Conservation (phyloP, 2,329 filamentous ascomycete genomes). For the Rasamsonia emersonii region DNA sequence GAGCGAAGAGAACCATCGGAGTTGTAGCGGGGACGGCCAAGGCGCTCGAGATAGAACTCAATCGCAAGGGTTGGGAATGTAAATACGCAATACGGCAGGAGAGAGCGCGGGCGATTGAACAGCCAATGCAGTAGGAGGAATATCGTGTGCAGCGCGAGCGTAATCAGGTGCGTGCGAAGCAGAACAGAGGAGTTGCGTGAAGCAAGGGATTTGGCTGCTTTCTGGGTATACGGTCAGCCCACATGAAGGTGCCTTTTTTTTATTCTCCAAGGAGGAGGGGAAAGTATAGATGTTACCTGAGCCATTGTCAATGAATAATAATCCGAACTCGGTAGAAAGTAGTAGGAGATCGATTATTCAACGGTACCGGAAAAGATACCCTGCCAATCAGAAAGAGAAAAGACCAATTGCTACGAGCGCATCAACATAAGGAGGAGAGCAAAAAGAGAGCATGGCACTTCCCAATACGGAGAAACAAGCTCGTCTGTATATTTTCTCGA, state of each 20-base stretch:
- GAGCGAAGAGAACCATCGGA: slow-evolving; percentile 59
- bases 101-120: slow-evolving; percentile 52
- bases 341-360: too few relatives aligned
- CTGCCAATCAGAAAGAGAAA: too few relatives aligned
- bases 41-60: slow-evolving; percentile 75
- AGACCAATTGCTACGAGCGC: too few relatives aligned
- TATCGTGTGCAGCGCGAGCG: slow-evolving; percentile 60
- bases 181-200: slow-evolving; percentile 70
- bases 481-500: too few relatives aligned
- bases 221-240: too few relatives aligned
- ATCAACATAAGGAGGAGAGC: too few relatives aligned
- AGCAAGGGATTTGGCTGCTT: slow-evolving; percentile 54
- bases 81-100: slow-evolving; percentile 61
- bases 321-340: too few relatives aligned
- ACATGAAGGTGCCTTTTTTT: slow-evolving; percentile 5
- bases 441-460: too few relatives aligned
- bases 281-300: slow-evolving; percentile 9
- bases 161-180: slow-evolving; percentile 71
- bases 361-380: too few relatives aligned
- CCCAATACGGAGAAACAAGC: too few relatives aligned
- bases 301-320: slow-evolving; percentile 12
- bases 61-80: slow-evolving; percentile 68
- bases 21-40: slow-evolving; percentile 69
- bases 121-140: slow-evolving; percentile 65
- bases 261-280: not conserved